Evolutionary conservation across 306 rosid genomes (phyloP), one percentile per base, ranked within the genome.

Genomic region (Corylus avellana): DNA sequence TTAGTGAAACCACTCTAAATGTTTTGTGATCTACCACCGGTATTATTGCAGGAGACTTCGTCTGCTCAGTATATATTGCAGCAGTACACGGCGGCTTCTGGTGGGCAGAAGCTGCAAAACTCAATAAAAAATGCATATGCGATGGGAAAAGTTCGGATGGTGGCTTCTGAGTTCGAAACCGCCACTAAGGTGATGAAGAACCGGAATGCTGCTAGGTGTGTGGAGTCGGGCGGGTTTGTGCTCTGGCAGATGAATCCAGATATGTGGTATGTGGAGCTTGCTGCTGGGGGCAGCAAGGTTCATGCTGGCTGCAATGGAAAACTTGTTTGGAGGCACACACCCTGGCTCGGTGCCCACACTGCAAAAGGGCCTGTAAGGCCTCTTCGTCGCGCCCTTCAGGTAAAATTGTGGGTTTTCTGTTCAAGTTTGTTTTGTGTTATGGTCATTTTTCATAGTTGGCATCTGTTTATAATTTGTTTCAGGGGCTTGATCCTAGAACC

Each of bases 201-300:
- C 69, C 73, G 92, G 72, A 90, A 91, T 81, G 83, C 91, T 6
- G 82, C 99, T 8, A 83, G 86, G 77, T 86, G 92, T 83, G 91
- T 96, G 0, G 99, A 96, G 91, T 90, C 99, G 0, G 99, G 99
- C 49, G 98, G 97, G n/a, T 96, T 96, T 80, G 99, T 96, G 81
- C 93, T 96, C 59, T 96, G 99, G 99, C 99, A 96, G 91, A 96
- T 96, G 99, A 90, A 93, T 81, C 98, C 99, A 1, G 96, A 96
- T 54, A 96, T 96, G 99, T 96, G 98, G 99, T 93, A 96, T 80
- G 99, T 91, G 11, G 99, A 96, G 92, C 99, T 96, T 63, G 96
- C 96, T 0, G 97, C 89, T 71, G 99, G 99, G 64, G 97, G 97
- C 8, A 91, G 91, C 70, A 96, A 96, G 87, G 97, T 96, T 75